phyloP scores from a whole-genome alignment of 139 green algal species.

The Chlamydomonas applanata region DNA sequence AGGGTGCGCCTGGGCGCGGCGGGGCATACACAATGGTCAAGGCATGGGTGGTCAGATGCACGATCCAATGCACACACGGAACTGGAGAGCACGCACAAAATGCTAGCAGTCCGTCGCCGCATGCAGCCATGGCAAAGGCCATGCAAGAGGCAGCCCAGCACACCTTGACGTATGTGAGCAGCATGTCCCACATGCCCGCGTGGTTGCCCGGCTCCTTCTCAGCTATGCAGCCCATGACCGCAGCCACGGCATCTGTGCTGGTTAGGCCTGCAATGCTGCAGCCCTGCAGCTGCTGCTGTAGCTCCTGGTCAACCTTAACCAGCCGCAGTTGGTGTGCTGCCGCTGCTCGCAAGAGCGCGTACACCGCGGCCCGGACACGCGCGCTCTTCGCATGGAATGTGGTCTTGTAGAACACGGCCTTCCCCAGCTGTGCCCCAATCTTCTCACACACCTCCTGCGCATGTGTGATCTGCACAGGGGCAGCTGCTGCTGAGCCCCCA shows the following conservation, averaged over 20 bases:
- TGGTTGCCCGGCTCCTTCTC: constrained; percentile 72
- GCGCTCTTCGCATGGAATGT: constrained; percentile 38
- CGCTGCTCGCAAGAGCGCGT: constrained; percentile 16
- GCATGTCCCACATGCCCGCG: constrained; percentile 68
- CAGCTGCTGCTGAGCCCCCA: not conserved
- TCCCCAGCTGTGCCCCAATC: constrained; percentile 22
- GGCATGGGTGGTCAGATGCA: no score
- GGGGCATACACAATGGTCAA: not conserved
- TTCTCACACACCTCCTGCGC: not conserved
- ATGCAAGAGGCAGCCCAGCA: no score
- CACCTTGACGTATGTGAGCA: constrained; percentile 62
- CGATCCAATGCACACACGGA: no score
- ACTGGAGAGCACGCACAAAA: no score
- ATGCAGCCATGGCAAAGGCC: no score
- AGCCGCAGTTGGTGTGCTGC: constrained; percentile 8
- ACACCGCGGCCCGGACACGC: constrained; percentile 44
- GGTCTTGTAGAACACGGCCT: constrained; percentile 47
- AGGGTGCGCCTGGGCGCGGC: constrained; percentile 23
- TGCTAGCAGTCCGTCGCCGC: no score
- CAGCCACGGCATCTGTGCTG: not conserved
- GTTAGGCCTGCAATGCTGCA: not conserved
- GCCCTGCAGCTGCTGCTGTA: not conserved
- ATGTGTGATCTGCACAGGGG: not conserved
- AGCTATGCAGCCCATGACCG: constrained; percentile 33
- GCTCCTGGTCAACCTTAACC: not conserved